Evolutionary conservation across 1,139 yeast species (phyloP).

Genomic region (Debaryomyces sp.): DNA sequence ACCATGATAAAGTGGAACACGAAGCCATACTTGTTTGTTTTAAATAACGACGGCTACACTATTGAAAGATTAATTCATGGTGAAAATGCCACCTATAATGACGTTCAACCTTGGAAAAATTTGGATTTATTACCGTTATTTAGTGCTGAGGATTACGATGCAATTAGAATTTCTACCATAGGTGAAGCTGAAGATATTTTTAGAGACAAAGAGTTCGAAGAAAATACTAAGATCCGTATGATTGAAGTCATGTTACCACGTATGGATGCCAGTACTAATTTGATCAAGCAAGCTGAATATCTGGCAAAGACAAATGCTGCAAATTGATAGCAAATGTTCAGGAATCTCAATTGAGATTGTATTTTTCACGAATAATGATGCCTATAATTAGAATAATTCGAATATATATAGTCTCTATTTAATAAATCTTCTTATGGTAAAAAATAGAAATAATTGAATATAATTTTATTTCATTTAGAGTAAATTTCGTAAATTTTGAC

Average conservation of each 20-base stretch:
- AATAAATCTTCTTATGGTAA: neutral
- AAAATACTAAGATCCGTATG: slow-evolving; percentile 68
- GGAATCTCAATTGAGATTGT: neutral
- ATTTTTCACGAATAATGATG: neutral
- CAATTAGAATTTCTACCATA: slow-evolving; percentile 58
- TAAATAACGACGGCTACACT: slow-evolving; percentile 88
- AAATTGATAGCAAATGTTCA: slow-evolving; percentile 35
- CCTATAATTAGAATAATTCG: neutral
- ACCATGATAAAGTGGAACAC: slow-evolving; percentile 86
- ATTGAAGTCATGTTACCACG: slow-evolving; percentile 78
- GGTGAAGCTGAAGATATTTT: slow-evolving; percentile 70
- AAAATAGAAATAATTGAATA: neutral
- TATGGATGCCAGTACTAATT: slow-evolving; percentile 79
- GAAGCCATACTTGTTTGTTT: slow-evolving; percentile 77
- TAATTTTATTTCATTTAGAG: neutral
- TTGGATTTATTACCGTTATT: slow-evolving; percentile 66
- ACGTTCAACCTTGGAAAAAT: slow-evolving; percentile 84
- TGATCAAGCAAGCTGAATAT: slow-evolving; percentile 71
- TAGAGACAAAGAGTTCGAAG: slow-evolving; percentile 54
- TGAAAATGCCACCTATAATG: slow-evolving; percentile 71
- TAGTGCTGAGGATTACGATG: slow-evolving; percentile 65
- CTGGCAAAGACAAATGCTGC: slow-evolving; percentile 52
- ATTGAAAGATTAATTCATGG: slow-evolving; percentile 90
- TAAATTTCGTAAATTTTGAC: neutral
- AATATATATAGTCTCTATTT: neutral